Evolutionary conservation across 768 basidiomycete genomes (phyloP), one percentile per base, ranked within the genome.

Genomic region (Ramaria sp.): DNA sequence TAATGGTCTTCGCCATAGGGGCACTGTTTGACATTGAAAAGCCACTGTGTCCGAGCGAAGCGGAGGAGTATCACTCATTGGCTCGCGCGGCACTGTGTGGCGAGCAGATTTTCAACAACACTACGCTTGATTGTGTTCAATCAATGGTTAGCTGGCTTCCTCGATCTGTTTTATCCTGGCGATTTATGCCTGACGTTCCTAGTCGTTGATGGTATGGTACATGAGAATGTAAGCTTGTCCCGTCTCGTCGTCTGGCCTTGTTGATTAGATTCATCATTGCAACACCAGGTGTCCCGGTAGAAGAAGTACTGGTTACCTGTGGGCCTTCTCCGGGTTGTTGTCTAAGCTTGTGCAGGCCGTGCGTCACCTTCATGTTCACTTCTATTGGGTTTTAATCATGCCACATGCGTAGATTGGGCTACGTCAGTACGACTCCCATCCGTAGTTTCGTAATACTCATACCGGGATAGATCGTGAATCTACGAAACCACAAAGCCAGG

Each of bases 141-240:
- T 47, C 55, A 20, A 57, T 57, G 55, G 55, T 57, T 37, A 31
- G 55, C 5, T 19, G 5, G 34, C 27, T 48, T 31, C 17, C 6
- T 46, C 31, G 10, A 56, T 48, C 4, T n/a, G 17, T 9, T 13
- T 6, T 17, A 9, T 54, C 33, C 30, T 27, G 31, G 22, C 17
- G 5, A 49, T 13, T 49, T 3, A 46, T 53, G 13, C 12, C 7
- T 12, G 39, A 30, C 9, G n/a, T 48, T 27, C 48, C 11, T n/a
- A 57, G 55, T 57, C 55, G 12, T 38, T 57, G 12, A 57, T 57
- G 55, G 37, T 57, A n/a, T 57, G 55, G 55, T 57, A 57, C 37
- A 57, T 57, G 55, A 30, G 55, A 39, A 48, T 57, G 55, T 57
- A 27, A 2, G 55, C 13, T 13, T 19, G 13, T 13, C 34, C 27